Percentiles rank a stretch among this genome's conserved stretches.
Evolutionary conservation across 2,329 filamentous ascomycete species (phyloP).

Genomic region (Samsoniella hepiali): DNA sequence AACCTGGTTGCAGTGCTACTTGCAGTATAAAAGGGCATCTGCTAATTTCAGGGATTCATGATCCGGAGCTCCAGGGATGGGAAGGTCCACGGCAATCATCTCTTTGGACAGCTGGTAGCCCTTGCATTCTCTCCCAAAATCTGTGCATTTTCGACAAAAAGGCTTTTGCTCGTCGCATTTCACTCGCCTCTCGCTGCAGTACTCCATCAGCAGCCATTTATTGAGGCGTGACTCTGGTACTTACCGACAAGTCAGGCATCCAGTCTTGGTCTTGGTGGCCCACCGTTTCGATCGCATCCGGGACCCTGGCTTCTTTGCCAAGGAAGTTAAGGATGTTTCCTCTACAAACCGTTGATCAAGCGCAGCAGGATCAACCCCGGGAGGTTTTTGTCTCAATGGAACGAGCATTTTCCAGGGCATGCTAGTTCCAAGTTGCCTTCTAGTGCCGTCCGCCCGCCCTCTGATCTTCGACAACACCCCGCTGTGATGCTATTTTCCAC

Average conservation of each 20-base stretch:
- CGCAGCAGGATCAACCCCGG: not conserved
- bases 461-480: not conserved
- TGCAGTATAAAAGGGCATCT: not conserved
- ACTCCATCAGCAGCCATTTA: not conserved
- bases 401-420: not conserved
- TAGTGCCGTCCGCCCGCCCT: not conserved
- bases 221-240: no score
- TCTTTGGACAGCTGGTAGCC: conserved; percentile 1
- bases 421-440: not conserved
- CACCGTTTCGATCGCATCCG: not conserved
- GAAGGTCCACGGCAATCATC: not conserved
- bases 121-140: not conserved
- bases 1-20: not conserved
- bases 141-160: not conserved
- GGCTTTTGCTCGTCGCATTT: not conserved
- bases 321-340: not conserved
- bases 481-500: not conserved
- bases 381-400: not conserved
- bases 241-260: not conserved
- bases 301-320: not conserved
- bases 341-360: not conserved
- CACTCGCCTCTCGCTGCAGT: not conserved
- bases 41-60: not conserved
- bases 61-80: not conserved
- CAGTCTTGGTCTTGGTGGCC: not conserved